Evolutionary conservation across 306 rosid species (phyloP).

Genomic region (Corylus avellana): DNA sequence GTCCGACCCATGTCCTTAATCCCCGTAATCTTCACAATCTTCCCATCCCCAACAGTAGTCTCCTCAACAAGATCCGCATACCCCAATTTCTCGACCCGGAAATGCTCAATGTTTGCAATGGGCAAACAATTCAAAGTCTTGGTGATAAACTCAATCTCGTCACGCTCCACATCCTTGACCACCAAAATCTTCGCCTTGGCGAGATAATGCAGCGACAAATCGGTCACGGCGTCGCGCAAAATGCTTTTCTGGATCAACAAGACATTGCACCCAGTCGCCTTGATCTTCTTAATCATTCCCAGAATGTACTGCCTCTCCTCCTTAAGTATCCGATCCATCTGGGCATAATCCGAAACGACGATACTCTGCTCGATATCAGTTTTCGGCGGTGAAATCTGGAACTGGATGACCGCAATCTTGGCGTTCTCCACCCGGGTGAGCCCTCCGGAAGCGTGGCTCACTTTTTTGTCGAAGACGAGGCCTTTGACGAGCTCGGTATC

Average conservation of each 20-base stretch:
- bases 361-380: slow-evolving; percentile 97
- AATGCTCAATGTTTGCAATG: slow-evolving; percentile 90
- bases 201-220: slow-evolving; percentile 86
- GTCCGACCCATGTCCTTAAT: slow-evolving; percentile 96
- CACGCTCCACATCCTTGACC: slow-evolving; percentile 93
- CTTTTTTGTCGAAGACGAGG: slow-evolving; percentile 86
- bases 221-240: slow-evolving; percentile 92
- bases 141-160: slow-evolving; percentile 94
- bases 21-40: slow-evolving; percentile 88
- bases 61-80: slow-evolving; percentile 93
- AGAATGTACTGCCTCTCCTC: slow-evolving; percentile 91
- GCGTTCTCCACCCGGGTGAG: slow-evolving; percentile 91
- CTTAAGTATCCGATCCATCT: slow-evolving; percentile 95
- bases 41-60: slow-evolving; percentile 85
- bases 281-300: slow-evolving; percentile 97
- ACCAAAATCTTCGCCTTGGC: slow-evolving; percentile 96
- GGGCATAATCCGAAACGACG: slow-evolving; percentile 85
- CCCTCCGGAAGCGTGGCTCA: slow-evolving; percentile 97
- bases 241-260: slow-evolving; percentile 95
- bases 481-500: slow-evolving; percentile 85
- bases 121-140: slow-evolving; percentile 94
- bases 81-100: slow-evolving; percentile 86
- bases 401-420: slow-evolving; percentile 91
- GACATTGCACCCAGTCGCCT: slow-evolving; percentile 82
- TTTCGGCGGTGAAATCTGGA: slow-evolving; percentile 94